Evolutionary conservation across 2,329 filamentous ascomycete species (phyloP).

Genomic region (Arthrobotrys megalospora): DNA sequence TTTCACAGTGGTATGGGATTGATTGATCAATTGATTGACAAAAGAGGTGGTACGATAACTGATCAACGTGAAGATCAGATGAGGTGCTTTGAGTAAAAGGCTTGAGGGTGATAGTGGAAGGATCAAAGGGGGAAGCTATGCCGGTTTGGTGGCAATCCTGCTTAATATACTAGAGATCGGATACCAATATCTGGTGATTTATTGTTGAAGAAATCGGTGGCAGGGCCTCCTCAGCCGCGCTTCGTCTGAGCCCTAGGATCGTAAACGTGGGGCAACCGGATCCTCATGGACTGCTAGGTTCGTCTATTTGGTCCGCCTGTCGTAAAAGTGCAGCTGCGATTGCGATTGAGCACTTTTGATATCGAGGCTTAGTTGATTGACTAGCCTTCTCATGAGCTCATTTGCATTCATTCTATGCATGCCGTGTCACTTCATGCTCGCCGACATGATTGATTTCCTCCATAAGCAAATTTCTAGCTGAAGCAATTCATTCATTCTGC

Average conservation of each 20-base stretch:
- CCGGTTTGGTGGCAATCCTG: slow-evolving; percentile 16
- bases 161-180: slow-evolving; percentile 6
- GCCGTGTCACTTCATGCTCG: slow-evolving; percentile 7
- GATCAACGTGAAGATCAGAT: slow-evolving; percentile 13
- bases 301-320: background rate
- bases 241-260: background rate
- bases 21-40: background rate
- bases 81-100: slow-evolving; percentile 2
- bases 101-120: slow-evolving; percentile 8
- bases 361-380: slow-evolving; percentile 5
- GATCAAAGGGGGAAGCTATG: slow-evolving; percentile 13
- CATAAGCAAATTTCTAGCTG: slow-evolving; percentile 3
- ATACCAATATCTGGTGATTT: background rate
- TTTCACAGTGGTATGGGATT: background rate
- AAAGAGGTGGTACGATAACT: slow-evolving; percentile 1
- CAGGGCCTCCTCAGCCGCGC: slow-evolving; percentile 10
- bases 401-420: background rate
- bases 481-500: background rate
- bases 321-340: background rate
- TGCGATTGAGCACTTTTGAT: slow-evolving; percentile 3
- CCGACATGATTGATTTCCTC: slow-evolving; percentile 8
- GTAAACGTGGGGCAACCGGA: background rate
- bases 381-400: slow-evolving; percentile 8
- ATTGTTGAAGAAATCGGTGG: slow-evolving; percentile 6
- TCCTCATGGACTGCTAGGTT: background rate